Conservation (phyloP, 768 basidiomycete genomes). For the Leccinum disarticulatum region DNA sequence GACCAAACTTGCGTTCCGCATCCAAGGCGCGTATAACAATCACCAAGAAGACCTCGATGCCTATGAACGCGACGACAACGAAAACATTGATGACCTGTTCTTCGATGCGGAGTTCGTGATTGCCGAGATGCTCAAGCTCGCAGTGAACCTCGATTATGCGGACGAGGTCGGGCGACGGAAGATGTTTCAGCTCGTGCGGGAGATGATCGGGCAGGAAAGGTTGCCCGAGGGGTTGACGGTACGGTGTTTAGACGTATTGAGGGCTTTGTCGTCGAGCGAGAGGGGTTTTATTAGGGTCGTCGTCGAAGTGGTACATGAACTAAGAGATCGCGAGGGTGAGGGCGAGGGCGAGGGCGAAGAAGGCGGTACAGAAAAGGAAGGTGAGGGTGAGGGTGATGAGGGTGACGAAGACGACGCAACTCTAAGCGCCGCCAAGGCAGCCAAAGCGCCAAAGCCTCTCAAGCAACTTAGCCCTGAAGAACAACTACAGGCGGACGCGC, state of each 20-base stretch:
- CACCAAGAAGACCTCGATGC: too few species aligned
- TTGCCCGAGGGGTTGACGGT: slow-evolving; percentile 72
- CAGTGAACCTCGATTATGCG: slow-evolving; percentile 80
- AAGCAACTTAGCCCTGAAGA: slow-evolving; percentile 58
- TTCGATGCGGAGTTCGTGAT: slow-evolving; percentile 56
- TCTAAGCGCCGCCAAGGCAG: slow-evolving; percentile 7
- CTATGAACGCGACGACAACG: too few species aligned
- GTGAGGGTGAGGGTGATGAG: slow-evolving; percentile 28
- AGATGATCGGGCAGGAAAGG: slow-evolving; percentile 73
- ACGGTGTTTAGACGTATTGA: slow-evolving; percentile 80
- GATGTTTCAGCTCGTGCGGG: slow-evolving; percentile 83
- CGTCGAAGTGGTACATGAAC: slow-evolving; percentile 83
- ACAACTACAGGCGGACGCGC: slow-evolving; percentile 52
- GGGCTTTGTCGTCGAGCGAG: slow-evolving; percentile 69
- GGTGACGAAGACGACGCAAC: slow-evolving; percentile 6
- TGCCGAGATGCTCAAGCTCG: slow-evolving; percentile 76
- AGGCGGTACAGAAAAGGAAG: slow-evolving; percentile 36
- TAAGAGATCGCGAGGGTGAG: slow-evolving; percentile 53
- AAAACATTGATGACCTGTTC: too few species aligned
- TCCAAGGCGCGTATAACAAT: too few species aligned
- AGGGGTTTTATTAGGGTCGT: slow-evolving; percentile 84
- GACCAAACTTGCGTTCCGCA: too few species aligned
- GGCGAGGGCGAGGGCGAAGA: slow-evolving; percentile 42
- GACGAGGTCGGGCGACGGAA: slow-evolving; percentile 90
- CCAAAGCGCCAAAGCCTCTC: slow-evolving; percentile 22